A percentile compares a stretch with the other conserved stretches of the same genome.
These are phyloP conservation scores for Rhizophora apiculata DNA, from an alignment of 345 rosid genomes.

Conservation along the genomic window DNA sequence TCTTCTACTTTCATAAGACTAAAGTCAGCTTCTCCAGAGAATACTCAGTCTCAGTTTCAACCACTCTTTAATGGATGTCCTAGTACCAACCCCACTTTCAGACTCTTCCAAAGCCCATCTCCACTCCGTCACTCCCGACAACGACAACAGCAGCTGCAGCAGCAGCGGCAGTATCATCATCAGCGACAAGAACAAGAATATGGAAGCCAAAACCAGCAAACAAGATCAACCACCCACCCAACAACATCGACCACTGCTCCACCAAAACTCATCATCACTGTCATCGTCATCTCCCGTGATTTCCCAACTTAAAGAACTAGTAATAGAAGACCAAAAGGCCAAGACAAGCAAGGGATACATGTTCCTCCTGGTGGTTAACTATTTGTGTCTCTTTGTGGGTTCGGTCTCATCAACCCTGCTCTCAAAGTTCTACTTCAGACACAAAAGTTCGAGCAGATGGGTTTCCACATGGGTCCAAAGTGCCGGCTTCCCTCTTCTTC, in stretches of 20 bases:
- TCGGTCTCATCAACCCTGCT: conserved; percentile 65
- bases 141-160: too few relatives aligned
- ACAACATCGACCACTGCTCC: background rate
- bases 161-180: too few relatives aligned
- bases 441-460: conserved; percentile 80
- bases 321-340: conserved; percentile 20
- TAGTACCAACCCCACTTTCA: background rate
- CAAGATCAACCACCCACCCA: background rate
- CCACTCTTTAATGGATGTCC: conserved; percentile 4
- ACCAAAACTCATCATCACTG: background rate
- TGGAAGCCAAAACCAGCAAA: background rate
- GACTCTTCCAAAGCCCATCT: conserved; percentile 2
- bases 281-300: background rate
- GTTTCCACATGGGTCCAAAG: conserved; percentile 93
- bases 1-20: too few relatives aligned
- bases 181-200: too few relatives aligned
- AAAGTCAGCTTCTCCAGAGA: too few relatives aligned
- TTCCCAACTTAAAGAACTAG: background rate
- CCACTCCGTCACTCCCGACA: background rate
- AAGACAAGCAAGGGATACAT: conserved; percentile 33
- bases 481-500: conserved; percentile 81
- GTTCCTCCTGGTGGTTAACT: conserved; percentile 44
- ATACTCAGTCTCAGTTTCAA: background rate
- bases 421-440: conserved; percentile 73
- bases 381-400: conserved; percentile 52